Evolutionary conservation across 1,284 basidiomycete species (phyloP).

Genomic region (Ceratobasidium sp.): DNA sequence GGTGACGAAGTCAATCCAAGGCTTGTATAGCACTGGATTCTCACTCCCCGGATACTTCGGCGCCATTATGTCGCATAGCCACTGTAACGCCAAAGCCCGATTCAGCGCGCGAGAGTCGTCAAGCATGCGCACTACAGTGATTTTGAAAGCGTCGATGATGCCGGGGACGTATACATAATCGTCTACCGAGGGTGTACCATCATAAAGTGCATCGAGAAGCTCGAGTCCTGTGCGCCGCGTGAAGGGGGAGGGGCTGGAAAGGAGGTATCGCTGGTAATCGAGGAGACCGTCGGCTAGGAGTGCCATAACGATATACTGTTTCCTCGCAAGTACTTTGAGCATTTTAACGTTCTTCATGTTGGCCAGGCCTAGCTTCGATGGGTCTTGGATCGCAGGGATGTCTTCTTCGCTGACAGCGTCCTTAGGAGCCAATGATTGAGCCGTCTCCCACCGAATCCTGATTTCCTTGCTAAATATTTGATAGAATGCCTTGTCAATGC

Average conservation of each 20-base stretch:
- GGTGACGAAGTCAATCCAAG: conserved; percentile 22
- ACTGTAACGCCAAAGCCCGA: conserved; percentile 26
- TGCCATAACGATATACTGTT: conserved; percentile 28
- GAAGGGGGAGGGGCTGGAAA: conserved; percentile 25
- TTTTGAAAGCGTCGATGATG: conserved; percentile 21
- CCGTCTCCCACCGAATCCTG: conserved; percentile 15
- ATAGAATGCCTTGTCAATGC: conserved; percentile 19
- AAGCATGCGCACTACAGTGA: not conserved
- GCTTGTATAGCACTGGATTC: not conserved
- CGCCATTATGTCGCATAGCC: conserved; percentile 16
- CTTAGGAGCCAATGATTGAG: conserved; percentile 19
- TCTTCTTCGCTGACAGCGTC: not conserved
- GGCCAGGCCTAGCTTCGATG: conserved; percentile 22
- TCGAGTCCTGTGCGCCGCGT: conserved; percentile 39
- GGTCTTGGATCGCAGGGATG: not conserved
- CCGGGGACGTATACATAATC: conserved; percentile 28
- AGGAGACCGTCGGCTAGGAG: conserved; percentile 13
- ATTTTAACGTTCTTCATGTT: conserved; percentile 40
- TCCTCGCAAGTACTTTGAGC: conserved; percentile 1
- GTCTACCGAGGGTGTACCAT: conserved; percentile 8
- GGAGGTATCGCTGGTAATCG: conserved; percentile 21
- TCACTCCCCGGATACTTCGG: conserved; percentile 16
- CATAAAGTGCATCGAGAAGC: conserved; percentile 5
- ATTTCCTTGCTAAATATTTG: conserved; percentile 2
- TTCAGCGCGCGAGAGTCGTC: conserved; percentile 21